Percentiles rank a stretch among this genome's conserved stretches.
Evolutionary conservation across 2,329 filamentous ascomycete species (phyloP).

Genomic region (Mollisiaceae sp.): DNA sequence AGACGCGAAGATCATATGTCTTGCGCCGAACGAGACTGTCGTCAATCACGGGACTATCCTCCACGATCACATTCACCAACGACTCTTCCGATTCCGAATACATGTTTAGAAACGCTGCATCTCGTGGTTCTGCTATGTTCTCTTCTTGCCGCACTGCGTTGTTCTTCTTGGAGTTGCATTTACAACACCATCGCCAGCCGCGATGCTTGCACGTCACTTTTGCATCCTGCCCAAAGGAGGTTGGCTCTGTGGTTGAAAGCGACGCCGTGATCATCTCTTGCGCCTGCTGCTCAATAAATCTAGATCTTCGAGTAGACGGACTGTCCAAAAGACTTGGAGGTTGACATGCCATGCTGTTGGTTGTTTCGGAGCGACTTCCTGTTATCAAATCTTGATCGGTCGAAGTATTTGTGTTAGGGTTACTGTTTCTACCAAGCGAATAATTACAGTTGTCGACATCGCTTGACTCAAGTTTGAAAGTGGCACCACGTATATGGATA

Average conservation of each 20-base stretch:
- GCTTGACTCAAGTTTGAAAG: background rate
- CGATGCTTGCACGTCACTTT: background rate
- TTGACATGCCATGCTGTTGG: background rate
- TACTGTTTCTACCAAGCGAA: too few species aligned
- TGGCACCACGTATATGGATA: background rate
- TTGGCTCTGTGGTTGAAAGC: background rate
- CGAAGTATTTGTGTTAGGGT: too few species aligned
- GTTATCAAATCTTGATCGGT: background rate
- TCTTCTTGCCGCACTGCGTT: background rate
- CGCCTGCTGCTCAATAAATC: background rate
- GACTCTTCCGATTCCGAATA: background rate
- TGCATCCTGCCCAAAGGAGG: background rate
- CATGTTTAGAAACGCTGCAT: background rate
- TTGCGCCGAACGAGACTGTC: background rate
- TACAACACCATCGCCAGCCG: background rate
- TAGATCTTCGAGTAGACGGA: background rate
- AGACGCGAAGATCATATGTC: background rate
- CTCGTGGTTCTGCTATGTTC: background rate
- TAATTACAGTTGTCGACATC: background rate
- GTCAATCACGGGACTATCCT: slow-evolving; percentile 2
- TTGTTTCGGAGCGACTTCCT: background rate
- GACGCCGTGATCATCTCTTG: background rate
- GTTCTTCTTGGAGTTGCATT: background rate
- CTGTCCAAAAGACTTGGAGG: background rate
- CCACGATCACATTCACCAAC: background rate